These are phyloP conservation scores for Novymonas esmeraldas DNA, from an alignment of 208 protist species.

Conservation along the genomic window DNA sequence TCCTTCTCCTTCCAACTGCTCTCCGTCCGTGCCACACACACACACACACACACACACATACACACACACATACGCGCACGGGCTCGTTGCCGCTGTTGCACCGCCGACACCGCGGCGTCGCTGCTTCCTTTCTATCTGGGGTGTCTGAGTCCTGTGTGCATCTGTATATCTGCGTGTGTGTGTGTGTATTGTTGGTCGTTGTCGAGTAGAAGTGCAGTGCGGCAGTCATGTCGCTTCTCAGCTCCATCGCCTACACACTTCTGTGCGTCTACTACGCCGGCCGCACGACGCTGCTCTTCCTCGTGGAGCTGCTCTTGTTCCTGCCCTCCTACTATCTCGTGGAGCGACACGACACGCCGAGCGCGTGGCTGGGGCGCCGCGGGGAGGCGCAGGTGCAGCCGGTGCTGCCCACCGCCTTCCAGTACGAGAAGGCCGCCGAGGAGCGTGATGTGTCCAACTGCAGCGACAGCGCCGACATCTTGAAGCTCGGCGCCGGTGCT, in stretches of 20 bases:
- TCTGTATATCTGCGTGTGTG: neutral
- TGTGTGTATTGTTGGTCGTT: neutral
- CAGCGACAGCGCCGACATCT: neutral
- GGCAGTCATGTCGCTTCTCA: conserved; percentile 6
- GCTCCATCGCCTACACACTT: conserved; percentile 12
- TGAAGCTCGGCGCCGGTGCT: neutral
- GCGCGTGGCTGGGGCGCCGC: conserved; percentile 22
- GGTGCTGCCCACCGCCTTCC: conserved; percentile 18
- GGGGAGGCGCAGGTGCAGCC: conserved; percentile 33
- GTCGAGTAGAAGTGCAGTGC: neutral
- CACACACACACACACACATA: neutral
- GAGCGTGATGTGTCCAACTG: neutral
- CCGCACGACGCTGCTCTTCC: conserved; percentile 14
- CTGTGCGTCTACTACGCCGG: conserved; percentile 25
- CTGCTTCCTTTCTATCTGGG: too few species aligned
- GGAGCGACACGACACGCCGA: conserved; percentile 24
- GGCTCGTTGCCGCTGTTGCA: too few species aligned
- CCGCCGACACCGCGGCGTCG: too few species aligned
- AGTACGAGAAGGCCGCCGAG: conserved; percentile 11
- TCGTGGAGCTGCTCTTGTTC: conserved; percentile 24
- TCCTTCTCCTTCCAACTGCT: too few species aligned
- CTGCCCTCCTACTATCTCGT: conserved; percentile 22
- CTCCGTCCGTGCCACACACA: too few species aligned
- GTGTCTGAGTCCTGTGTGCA: neutral
- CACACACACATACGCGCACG: too few species aligned